Base-by-base conservation (phyloP, 2,329 filamentous ascomycete species). In the Trichoderma sp. region DNA sequence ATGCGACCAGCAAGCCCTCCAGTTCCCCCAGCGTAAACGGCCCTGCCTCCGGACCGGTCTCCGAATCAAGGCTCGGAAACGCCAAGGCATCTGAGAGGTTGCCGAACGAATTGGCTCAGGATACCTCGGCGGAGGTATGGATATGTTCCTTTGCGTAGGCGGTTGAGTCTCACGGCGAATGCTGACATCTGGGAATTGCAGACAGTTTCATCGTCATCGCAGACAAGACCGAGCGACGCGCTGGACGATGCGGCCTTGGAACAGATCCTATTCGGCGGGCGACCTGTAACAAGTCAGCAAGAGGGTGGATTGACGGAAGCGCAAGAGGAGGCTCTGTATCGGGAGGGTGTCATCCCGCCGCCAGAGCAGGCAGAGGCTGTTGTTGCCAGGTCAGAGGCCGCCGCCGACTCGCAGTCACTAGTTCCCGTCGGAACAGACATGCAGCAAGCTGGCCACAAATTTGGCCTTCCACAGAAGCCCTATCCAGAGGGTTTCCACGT, bases 381-480 rank as follows among this genome's bases (percentile, higher is more conserved):
- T 7, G 63, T 72, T n/a, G 70, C 74, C 1, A 69, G 67, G 43
- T 67, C 65, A 12, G 68, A 71, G 50, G 66, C 67, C 9, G 64
- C 69, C 5, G 68, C 71, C 43, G 28, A 61, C 5, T 50, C 66
- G 17, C 64, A 70, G 60, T 61, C 66, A 57, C 63, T 67, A 52
- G 59, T 61, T 1, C 60, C 67, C 10, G 68, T 69, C 14, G 66
- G 63, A 3, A 67, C 65, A 24, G 67, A 70, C 28, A 45, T 73
- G 28, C 70, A 75, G 43, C 76, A 77, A 3, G 75, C 81, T 15
- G 90, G 91, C n/a, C 83, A 91, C 75, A 96, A 94, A 74, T 97
- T 92, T 73, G 87, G 86, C 4, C 79, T 92, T 68, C 93, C 93
- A 1, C 80, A 82, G 43, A 79, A 88, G 64, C 87, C 90, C 7